These are phyloP conservation scores for Podaxis pistillaris DNA, from an alignment of 768 basidiomycete species.

Conservation along the genomic window DNA sequence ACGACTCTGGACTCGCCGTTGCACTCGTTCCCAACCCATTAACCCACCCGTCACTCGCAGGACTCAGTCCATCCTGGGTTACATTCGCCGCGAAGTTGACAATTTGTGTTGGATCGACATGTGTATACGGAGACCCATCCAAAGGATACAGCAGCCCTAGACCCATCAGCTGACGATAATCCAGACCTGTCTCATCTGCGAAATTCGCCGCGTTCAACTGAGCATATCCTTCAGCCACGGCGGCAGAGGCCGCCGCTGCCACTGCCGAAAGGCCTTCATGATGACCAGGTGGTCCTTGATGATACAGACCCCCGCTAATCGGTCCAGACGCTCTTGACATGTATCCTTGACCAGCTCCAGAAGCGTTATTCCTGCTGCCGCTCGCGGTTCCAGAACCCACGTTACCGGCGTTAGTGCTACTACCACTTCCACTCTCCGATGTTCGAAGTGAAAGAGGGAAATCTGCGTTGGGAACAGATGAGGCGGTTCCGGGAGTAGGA, in stretches of 20 bases:
- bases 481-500: slow-evolving; percentile 29
- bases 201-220: slow-evolving; percentile 56
- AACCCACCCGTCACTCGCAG: slow-evolving; percentile 81
- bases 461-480: slow-evolving; percentile 15
- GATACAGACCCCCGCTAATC: not conserved
- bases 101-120: slow-evolving; percentile 94
- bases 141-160: slow-evolving; percentile 58
- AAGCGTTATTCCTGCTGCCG: not conserved
- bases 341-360: slow-evolving; percentile 4
- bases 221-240: slow-evolving; percentile 71
- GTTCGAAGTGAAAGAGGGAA: slow-evolving; percentile 18
- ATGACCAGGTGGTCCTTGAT: slow-evolving; percentile 7
- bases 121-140: slow-evolving; percentile 60
- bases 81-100: slow-evolving; percentile 14
- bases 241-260: slow-evolving; percentile 63
- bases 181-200: slow-evolving; percentile 55
- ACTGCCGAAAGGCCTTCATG: slow-evolving; percentile 62
- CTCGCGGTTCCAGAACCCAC: not conserved
- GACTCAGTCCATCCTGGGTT: slow-evolving; percentile 41
- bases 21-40: slow-evolving; percentile 67
- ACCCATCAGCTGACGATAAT: slow-evolving; percentile 62
- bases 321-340: not conserved
- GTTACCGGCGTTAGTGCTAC: slow-evolving; percentile 7
- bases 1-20: slow-evolving; percentile 74
- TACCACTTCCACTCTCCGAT: slow-evolving; percentile 9